phyloP scores from a whole-genome alignment of 1,139 yeast species.

The Kazachstania sp. region DNA sequence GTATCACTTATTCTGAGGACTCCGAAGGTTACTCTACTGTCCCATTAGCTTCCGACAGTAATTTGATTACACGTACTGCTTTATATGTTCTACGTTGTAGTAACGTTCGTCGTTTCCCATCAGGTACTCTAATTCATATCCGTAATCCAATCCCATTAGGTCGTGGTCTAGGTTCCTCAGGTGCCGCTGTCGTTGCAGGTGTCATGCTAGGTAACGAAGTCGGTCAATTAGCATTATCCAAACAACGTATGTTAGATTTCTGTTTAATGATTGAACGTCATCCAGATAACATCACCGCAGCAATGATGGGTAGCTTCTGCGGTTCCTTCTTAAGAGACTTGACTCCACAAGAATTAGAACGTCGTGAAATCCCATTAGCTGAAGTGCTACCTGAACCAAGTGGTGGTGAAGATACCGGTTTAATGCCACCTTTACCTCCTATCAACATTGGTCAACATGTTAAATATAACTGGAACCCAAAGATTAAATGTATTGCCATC shows the following conservation, averaged over 20 bases:
- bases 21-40: conserved; percentile 69
- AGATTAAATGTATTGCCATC: conserved; percentile 78
- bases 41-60: conserved; percentile 66
- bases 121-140: conserved; percentile 75
- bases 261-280: conserved; percentile 96
- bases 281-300: conserved; percentile 97
- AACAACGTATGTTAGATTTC: conserved; percentile 81
- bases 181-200: conserved; percentile 98
- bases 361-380: conserved; percentile 75
- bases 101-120: conserved; percentile 63
- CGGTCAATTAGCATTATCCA: conserved; percentile 63
- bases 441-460: conserved; percentile 79
- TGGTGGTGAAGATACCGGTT: conserved; percentile 56
- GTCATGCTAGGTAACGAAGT: conserved; percentile 83
- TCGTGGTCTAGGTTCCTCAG: conserved; percentile 95
- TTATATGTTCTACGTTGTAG: conserved; percentile 82
- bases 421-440: conserved; percentile 79
- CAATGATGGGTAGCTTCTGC: conserved; percentile 98
- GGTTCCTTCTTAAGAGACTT: conserved; percentile 87
- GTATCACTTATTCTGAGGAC: conserved; percentile 59
- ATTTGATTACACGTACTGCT: conserved; percentile 87
- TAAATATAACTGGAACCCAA: conserved; percentile 72
- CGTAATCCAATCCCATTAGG: conserved; percentile 91
- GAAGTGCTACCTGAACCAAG: conserved; percentile 76
- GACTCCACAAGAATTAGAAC: conserved; percentile 55